Evolutionary conservation across 2,329 filamentous ascomycete species (phyloP), one percentile per base, ranked within the genome.

Genomic region (Aspergillus aculeatus): DNA sequence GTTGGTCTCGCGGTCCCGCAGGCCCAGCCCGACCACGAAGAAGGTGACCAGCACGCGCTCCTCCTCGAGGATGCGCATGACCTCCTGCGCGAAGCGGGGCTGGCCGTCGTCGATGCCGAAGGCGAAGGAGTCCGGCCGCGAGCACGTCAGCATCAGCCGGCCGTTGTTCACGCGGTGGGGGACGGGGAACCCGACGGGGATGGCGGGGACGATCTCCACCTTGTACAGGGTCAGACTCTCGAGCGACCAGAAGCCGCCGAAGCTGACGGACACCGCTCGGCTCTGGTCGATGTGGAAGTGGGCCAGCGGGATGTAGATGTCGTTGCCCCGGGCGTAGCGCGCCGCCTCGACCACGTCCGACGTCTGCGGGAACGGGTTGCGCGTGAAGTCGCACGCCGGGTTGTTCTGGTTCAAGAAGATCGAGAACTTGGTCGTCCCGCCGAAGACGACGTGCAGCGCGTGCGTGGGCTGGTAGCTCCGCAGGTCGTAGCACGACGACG

Each of bases 81-180:
- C 84, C 62, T 83, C 74, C 73, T 86, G 81, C 1, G 86, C 86
- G 58, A 83, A 80, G 35, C 75, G 68, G 50, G 87, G 87, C 54
- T 83, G 79, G 23, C 87, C 88, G 71, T 90, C 88, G 69, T 90
- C 88, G 63, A 90, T 89, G 53, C 87, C 87, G 71, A 90, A 89
- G 1, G 88, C 88, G 70, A 90, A 89, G 0, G 84, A 86, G 75
- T 89, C 88, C 50, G 87, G 86, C 19, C 86, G 81, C 64, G 83
- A 87, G 79, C 88, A 90, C 6, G 82, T 79, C 67, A 89, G 85
- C 50, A 87, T 77, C 35, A 90, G 77, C 21, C 80, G 81, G 6
- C 87, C 87, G 1, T 82, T 86, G 0, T 85, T 81, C 31, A 87
- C 75, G 74, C 89, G 89, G 58, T 75, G 73, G 1, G 86, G 86